These are phyloP conservation scores for Naganishia antarctica DNA, from an alignment of 768 basidiomycete genomes.

Conservation along the genomic window DNA sequence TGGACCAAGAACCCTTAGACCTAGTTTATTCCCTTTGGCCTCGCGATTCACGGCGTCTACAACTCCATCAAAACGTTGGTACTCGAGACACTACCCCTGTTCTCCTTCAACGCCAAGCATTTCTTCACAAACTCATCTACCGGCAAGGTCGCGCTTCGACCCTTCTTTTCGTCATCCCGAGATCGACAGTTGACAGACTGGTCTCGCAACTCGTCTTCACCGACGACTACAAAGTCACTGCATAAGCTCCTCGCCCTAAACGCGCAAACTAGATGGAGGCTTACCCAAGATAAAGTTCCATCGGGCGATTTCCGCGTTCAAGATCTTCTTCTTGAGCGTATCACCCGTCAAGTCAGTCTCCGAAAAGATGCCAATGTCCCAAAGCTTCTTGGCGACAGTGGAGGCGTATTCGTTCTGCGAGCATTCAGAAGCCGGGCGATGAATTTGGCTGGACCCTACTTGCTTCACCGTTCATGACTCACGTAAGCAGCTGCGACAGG, in stretches of 20 bases:
- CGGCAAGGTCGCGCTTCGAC: slow-evolving; percentile 59
- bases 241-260: no score
- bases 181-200: slow-evolving; percentile 92
- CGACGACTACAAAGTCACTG: slow-evolving; percentile 79
- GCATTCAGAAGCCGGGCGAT: not conserved
- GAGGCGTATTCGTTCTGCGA: slow-evolving; percentile 80
- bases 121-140: slow-evolving; percentile 68
- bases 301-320: slow-evolving; percentile 93
- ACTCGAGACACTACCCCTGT: slow-evolving; percentile 56
- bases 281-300: slow-evolving; percentile 95
- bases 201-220: slow-evolving; percentile 80
- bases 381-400: slow-evolving; percentile 67
- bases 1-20: no score
- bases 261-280: no score
- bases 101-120: slow-evolving; percentile 66
- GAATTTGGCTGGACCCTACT: no score
- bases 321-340: slow-evolving; percentile 92
- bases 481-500: slow-evolving; percentile 88
- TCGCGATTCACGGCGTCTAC: not conserved
- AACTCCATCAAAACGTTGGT: slow-evolving; percentile 8
- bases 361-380: slow-evolving; percentile 68
- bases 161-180: slow-evolving; percentile 84
- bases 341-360: slow-evolving; percentile 90
- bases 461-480: slow-evolving; percentile 49
- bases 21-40: no score